These are phyloP conservation scores for Psilocybe tampanensis DNA, from an alignment of 768 basidiomycete genomes.

Conservation along the genomic window DNA sequence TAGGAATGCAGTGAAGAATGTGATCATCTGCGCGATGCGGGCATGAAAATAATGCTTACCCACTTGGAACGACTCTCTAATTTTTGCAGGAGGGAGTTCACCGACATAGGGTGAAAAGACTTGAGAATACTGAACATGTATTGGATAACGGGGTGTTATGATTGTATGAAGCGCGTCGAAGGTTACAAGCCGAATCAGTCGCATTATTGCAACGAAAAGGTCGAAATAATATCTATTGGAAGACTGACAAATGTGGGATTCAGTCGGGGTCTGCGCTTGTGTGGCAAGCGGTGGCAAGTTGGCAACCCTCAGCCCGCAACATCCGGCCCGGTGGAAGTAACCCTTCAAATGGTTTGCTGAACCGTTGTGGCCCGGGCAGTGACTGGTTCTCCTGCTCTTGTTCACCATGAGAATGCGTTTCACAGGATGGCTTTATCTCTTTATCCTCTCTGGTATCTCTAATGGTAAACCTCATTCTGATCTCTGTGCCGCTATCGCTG, in stretches of 20 bases:
- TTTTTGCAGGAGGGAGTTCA: conserved; percentile 48
- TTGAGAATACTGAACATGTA: conserved; percentile 67
- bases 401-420: conserved; percentile 5
- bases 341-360: neutral
- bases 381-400: neutral
- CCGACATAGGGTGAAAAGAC: conserved; percentile 71
- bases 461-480: conserved; percentile 27
- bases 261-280: no score
- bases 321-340: neutral
- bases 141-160: conserved; percentile 65
- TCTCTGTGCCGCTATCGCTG: conserved; percentile 54
- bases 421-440: conserved; percentile 1
- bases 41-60: conserved; percentile 37
- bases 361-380: no score
- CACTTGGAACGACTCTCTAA: conserved; percentile 62
- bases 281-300: no score
- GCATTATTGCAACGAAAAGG: no score
- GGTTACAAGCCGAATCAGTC: conserved; percentile 61
- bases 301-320: no score
- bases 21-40: neutral
- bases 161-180: conserved; percentile 83
- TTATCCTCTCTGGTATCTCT: conserved; percentile 3
- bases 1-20: conserved; percentile 16
- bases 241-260: no score
- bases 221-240: no score